Evolutionary conservation across 2,329 filamentous ascomycete genomes (phyloP).

Genomic region (Chaetomiaceae sp.): DNA sequence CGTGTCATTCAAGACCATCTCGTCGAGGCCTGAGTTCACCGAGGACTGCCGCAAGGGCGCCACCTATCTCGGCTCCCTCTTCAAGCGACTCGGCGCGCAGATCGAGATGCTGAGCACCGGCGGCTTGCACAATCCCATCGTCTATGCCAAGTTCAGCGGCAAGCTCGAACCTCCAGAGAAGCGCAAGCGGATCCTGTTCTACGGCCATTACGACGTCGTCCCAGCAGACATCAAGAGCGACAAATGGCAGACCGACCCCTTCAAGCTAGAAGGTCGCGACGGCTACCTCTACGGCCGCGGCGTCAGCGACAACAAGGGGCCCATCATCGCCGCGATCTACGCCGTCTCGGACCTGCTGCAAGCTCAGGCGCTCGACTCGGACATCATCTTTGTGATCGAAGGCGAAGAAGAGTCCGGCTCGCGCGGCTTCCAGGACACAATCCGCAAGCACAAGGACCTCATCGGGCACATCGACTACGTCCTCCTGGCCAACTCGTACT

Average conservation of each 20-base stretch:
- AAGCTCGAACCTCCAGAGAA: constrained; percentile 60
- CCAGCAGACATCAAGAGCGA: constrained; percentile 75
- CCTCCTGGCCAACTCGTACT: constrained; percentile 94
- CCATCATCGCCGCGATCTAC: constrained; percentile 88
- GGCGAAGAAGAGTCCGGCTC: constrained; percentile 96
- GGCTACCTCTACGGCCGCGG: constrained; percentile 93
- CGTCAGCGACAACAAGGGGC: constrained; percentile 97
- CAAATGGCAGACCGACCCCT: constrained; percentile 86
- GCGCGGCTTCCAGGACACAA: constrained; percentile 79
- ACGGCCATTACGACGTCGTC: constrained; percentile 97
- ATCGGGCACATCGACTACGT: constrained; percentile 95
- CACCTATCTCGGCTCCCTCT: constrained; percentile 82
- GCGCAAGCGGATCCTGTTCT: constrained; percentile 87
- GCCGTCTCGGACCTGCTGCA: constrained; percentile 86
- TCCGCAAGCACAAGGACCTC: constrained; percentile 71
- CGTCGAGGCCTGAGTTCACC: constrained; percentile 76
- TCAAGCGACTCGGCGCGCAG: constrained; percentile 84
- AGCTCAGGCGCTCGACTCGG: constrained; percentile 75
- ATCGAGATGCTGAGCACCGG: constrained; percentile 87
- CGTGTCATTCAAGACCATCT: constrained; percentile 87
- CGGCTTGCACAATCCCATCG: constrained; percentile 76
- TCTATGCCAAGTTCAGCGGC: constrained; percentile 81
- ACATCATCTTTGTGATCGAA: constrained; percentile 91
- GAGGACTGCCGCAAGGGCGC: constrained; percentile 92
- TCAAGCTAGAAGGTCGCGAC: constrained; percentile 81